phyloP scores from a whole-genome alignment of 2,329 filamentous ascomycete genomes.

The Colletotrichum cordylinicola region DNA sequence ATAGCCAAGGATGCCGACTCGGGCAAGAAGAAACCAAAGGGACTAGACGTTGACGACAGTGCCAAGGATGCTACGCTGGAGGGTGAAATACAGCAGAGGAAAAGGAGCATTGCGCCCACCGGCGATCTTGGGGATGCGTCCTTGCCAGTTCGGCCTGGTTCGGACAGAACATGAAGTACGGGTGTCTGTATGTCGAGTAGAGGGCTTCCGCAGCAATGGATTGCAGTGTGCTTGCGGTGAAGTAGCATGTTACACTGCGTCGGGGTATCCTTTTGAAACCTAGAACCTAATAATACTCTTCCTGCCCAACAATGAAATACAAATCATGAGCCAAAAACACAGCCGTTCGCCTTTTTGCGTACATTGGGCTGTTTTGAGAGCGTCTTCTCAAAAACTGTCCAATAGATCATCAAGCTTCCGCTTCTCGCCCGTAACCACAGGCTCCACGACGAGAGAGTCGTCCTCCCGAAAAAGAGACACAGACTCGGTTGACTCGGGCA shows the following conservation, averaged over 20 bases:
- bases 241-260: neutral
- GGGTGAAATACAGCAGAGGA: conserved; percentile 36
- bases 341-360: neutral
- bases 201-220: neutral
- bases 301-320: neutral
- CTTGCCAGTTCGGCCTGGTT: neutral
- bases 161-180: neutral
- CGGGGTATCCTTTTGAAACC: conserved; percentile 11
- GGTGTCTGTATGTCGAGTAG: neutral
- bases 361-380: neutral
- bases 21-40: conserved; percentile 32
- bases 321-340: neutral
- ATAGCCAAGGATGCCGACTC: conserved; percentile 15
- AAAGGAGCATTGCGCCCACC: conserved; percentile 35
- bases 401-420: conserved; percentile 48
- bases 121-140: neutral
- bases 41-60: conserved; percentile 51
- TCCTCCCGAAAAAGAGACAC: conserved; percentile 22
- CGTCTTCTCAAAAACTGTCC: conserved; percentile 32
- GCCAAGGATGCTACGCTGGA: conserved; percentile 49
- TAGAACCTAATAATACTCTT: conserved; percentile 8
- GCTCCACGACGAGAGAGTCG: conserved; percentile 32
- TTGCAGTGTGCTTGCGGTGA: neutral
- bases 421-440: conserved; percentile 44
- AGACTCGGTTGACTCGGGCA: conserved; percentile 32